Base-by-base conservation (phyloP, 805 yeast species). In the Candida alai region DNA sequence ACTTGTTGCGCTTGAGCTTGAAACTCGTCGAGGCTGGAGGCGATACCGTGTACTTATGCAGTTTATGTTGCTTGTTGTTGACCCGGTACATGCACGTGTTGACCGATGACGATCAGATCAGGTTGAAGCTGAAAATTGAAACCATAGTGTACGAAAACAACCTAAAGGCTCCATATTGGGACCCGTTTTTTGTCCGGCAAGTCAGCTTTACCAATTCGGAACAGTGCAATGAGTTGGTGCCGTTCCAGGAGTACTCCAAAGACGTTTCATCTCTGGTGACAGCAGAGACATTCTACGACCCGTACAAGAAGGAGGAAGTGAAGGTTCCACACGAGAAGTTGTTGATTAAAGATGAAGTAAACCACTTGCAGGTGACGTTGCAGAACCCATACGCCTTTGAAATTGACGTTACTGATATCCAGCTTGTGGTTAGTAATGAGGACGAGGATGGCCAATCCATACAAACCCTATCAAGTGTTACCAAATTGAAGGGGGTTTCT, bases 371-470 rank as follows among this genome's bases (percentile, higher is more conserved):
- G 5, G 60, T 85, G 2, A 60, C 65, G 3, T 48, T 89, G 6
- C 88, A 83, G 49, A 90, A 90, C 52, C 95, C 96, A 6, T 86
- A 77, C 58, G 73, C 74, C 5, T 86, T 85, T 54, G 86, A 81
- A 26, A 60, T 89, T 10, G 79, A 75, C 24, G 59, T 89, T 4
- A 62, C 65, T 13, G 70, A 70, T 19, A 49, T 82, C 3, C 48
- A 59, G 24, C 56, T 81, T 2, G n/a, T n/a, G n/a, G n/a, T n/a
- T n/a, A n/a, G n/a, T n/a, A n/a, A n/a, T n/a, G n/a, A n/a, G n/a
- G n/a, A n/a, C n/a, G n/a, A n/a, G n/a, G n/a, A n/a, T n/a, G n/a
- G n/a, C n/a, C n/a, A n/a, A n/a, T n/a, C n/a, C n/a, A n/a, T n/a
- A n/a, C n/a, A n/a, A n/a, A n/a, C n/a, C n/a, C n/a, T n/a, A n/a